Conservation (phyloP, 2,329 filamentous ascomycete genomes). For the Elsinoe necatrix region DNA sequence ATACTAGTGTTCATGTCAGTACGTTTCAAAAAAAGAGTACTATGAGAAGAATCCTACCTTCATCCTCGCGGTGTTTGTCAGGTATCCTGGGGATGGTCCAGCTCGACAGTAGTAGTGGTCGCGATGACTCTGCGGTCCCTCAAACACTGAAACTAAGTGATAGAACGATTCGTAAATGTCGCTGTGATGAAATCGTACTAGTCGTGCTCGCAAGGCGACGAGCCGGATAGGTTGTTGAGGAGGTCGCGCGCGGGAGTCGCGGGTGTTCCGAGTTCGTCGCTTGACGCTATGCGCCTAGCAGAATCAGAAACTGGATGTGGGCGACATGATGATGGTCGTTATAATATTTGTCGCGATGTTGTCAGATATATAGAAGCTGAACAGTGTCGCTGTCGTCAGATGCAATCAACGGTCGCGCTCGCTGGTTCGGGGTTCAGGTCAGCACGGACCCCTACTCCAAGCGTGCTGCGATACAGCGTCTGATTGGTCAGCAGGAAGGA, state of each 20-base stretch:
- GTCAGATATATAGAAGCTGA: slow-evolving; percentile 1
- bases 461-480: neutral
- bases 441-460: neutral
- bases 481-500: slow-evolving; percentile 4
- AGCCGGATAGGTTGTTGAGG: neutral
- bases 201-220: slow-evolving; percentile 4
- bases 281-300: slow-evolving; percentile 41
- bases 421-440: neutral
- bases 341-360: slow-evolving; percentile 15
- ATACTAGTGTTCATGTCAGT: slow-evolving; percentile 53
- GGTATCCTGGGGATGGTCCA: neutral
- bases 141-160: neutral
- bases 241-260: neutral
- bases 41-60: slow-evolving; percentile 15
- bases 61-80: slow-evolving; percentile 11
- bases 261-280: slow-evolving; percentile 23
- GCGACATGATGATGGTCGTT: slow-evolving; percentile 22
- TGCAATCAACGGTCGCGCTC: slow-evolving; percentile 14
- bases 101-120: neutral
- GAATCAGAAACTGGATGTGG: slow-evolving; percentile 20
- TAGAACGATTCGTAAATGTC: neutral
- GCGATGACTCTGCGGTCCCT: neutral
- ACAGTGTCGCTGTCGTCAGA: slow-evolving; percentile 13
- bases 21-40: neutral
- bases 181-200: neutral